phyloP scores from a whole-genome alignment of 2,329 filamentous ascomycete species.

The Cryphonectria japonica region DNA sequence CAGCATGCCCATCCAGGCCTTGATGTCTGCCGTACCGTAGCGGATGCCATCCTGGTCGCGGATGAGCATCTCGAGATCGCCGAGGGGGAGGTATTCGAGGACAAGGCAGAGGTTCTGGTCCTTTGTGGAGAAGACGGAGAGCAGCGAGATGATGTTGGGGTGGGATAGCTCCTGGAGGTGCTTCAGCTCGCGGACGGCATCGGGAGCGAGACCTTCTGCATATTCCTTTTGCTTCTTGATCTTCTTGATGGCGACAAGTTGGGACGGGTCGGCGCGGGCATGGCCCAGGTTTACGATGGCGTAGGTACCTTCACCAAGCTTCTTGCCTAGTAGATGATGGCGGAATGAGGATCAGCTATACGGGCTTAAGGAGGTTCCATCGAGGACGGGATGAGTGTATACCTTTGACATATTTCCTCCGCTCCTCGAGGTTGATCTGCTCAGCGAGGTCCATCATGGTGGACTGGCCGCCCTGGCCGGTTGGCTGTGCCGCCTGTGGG shows the following conservation, averaged over 20 bases:
- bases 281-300: conserved; percentile 93
- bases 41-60: conserved; percentile 77
- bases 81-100: conserved; percentile 89
- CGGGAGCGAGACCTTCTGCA: conserved; percentile 88
- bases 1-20: conserved; percentile 99
- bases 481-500: conserved; percentile 30
- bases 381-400: conserved; percentile 26
- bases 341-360: not conserved
- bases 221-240: conserved; percentile 87
- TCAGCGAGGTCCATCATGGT: conserved; percentile 67
- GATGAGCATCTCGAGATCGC: conserved; percentile 93
- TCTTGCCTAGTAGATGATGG: conserved; percentile 64
- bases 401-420: conserved; percentile 90
- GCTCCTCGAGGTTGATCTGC: conserved; percentile 79
- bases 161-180: conserved; percentile 93
- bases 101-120: conserved; percentile 96
- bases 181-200: conserved; percentile 94
- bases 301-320: conserved; percentile 95
- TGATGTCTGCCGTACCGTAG: conserved; percentile 89
- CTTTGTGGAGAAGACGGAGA: conserved; percentile 93
- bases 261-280: conserved; percentile 70
- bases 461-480: conserved; percentile 31
- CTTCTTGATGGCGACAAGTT: conserved; percentile 89
- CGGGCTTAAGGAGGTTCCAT: not conserved
- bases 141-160: conserved; percentile 91